A percentile compares a stretch with the other conserved stretches of the same genome.
phyloP scores from a whole-genome alignment of 2,329 filamentous ascomycete genomes.

The Ramichloridium luteum region DNA sequence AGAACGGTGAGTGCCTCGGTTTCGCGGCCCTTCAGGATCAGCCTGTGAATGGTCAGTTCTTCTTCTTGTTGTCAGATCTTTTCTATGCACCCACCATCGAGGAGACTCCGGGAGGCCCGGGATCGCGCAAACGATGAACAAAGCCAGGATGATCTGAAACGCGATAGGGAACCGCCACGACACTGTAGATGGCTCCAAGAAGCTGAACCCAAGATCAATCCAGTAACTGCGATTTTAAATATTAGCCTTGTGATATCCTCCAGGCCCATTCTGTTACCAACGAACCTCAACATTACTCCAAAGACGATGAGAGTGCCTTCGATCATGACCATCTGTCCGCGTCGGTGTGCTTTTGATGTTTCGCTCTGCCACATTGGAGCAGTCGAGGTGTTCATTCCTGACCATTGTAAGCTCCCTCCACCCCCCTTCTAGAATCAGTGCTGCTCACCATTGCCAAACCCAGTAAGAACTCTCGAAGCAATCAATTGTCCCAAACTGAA shows the following conservation, averaged over 20 bases:
- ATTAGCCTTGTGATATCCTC: too few relatives aligned
- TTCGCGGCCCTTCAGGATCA: slow-evolving; percentile 23
- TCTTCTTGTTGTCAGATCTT: too few relatives aligned
- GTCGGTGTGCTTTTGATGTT: slow-evolving; percentile 76
- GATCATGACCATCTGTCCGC: slow-evolving; percentile 86
- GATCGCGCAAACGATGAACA: slow-evolving; percentile 38
- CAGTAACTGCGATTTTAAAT: slow-evolving; percentile 30
- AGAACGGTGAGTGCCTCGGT: slow-evolving; percentile 25
- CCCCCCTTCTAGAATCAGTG: too few relatives aligned
- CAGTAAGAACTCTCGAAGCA: slow-evolving; percentile 39
- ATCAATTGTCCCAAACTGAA: slow-evolving; percentile 36
- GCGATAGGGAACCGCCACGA: slow-evolving; percentile 45
- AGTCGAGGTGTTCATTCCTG: slow-evolving; percentile 21
- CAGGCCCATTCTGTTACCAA: neutral
- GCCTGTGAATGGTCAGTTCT: too few relatives aligned
- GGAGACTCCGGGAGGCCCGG: slow-evolving; percentile 45
- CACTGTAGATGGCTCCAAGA: slow-evolving; percentile 30
- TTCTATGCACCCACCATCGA: too few relatives aligned
- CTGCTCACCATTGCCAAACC: slow-evolving; percentile 35
- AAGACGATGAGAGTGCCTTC: slow-evolving; percentile 66
- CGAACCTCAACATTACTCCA: slow-evolving; percentile 32
- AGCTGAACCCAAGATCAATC: slow-evolving; percentile 36
- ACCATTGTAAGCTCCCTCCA: too few relatives aligned
- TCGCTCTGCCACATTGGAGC: slow-evolving; percentile 38
- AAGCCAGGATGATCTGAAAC: slow-evolving; percentile 45